These are phyloP conservation scores for Yamagishiella unicocca DNA, from an alignment of 139 green algal species.

Conservation along the genomic window DNA sequence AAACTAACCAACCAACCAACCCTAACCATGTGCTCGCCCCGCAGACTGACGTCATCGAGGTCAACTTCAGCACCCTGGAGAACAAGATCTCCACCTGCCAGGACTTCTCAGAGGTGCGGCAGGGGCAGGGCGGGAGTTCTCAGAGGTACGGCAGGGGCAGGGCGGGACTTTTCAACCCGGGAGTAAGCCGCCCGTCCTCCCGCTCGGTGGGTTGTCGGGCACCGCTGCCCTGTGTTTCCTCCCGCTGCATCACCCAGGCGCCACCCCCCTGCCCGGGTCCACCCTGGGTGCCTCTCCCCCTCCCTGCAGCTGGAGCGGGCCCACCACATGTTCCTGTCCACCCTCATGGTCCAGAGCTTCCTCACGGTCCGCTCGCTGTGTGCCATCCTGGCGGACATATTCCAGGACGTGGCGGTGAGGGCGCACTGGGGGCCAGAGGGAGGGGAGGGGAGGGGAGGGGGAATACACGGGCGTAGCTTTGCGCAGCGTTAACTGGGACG, in stretches of 20 bases:
- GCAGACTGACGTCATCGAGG: conserved; percentile 89
- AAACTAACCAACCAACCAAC: too few relatives aligned
- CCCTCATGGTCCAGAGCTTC: conserved; percentile 82
- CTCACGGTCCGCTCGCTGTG: conserved; percentile 67
- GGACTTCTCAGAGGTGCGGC: conserved; percentile 71
- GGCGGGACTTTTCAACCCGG: too few relatives aligned
- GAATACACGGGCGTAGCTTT: too few relatives aligned
- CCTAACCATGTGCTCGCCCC: neutral
- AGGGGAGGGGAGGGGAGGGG: too few relatives aligned
- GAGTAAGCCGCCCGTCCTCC: too few relatives aligned
- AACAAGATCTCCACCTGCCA: conserved; percentile 64
- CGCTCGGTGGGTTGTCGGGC: too few relatives aligned
- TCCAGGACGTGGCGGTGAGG: conserved; percentile 69
- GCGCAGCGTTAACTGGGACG: too few relatives aligned
- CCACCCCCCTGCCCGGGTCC: too few relatives aligned
- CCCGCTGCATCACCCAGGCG: too few relatives aligned
- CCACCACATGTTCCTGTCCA: conserved; percentile 74
- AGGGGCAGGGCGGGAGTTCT: neutral
- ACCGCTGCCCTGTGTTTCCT: too few relatives aligned
- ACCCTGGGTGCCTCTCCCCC: neutral
- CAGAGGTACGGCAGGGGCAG: too few relatives aligned
- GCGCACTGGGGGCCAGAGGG: neutral
- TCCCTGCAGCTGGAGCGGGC: conserved; percentile 68
- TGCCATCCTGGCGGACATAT: conserved; percentile 67
- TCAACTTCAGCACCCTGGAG: conserved; percentile 67